phyloP scores from a whole-genome alignment of 1,284 basidiomycete genomes.

The Sanghuangporus sanghuang region DNA sequence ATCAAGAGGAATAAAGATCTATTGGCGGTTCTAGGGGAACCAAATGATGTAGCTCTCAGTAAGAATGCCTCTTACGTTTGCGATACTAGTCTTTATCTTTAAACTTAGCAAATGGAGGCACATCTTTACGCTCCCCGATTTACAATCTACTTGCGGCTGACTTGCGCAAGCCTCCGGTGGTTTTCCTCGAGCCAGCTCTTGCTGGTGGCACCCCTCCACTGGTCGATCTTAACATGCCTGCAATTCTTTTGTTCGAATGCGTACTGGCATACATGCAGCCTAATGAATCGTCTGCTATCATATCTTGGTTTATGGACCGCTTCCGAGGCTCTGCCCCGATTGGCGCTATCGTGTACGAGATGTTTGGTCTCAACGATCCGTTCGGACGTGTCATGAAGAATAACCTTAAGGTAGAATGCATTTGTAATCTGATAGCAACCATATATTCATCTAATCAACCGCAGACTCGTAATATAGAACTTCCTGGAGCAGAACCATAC shows the following conservation, averaged over 20 bases:
- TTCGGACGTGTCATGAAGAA: constrained; percentile 87
- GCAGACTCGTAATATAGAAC: constrained; percentile 68
- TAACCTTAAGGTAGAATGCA: constrained; percentile 63
- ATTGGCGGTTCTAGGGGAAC: constrained; percentile 45
- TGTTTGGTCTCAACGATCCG: constrained; percentile 79
- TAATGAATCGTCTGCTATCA: constrained; percentile 48
- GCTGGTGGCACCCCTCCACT: constrained; percentile 28
- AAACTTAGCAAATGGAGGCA: constrained; percentile 60
- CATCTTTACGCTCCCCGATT: constrained; percentile 52
- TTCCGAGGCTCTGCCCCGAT: constrained; percentile 37
- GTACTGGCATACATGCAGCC: constrained; percentile 87
- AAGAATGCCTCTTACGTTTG: constrained; percentile 7
- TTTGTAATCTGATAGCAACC: not conserved
- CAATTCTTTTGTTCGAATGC: constrained; percentile 86
- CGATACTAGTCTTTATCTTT: not conserved
- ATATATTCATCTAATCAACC: not conserved
- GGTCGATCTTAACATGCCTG: constrained; percentile 66
- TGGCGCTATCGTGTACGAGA: constrained; percentile 79
- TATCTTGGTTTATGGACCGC: constrained; percentile 69
- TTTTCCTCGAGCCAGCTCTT: constrained; percentile 37
- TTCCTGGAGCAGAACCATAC: constrained; percentile 72
- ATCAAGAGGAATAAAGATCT: constrained; percentile 71
- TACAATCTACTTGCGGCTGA: constrained; percentile 79
- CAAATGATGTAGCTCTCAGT: constrained; percentile 42
- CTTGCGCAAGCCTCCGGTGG: constrained; percentile 49